These are phyloP conservation scores for Euphrasia arctica DNA, from an alignment of 305 asterid genomes.

Conservation along the genomic window DNA sequence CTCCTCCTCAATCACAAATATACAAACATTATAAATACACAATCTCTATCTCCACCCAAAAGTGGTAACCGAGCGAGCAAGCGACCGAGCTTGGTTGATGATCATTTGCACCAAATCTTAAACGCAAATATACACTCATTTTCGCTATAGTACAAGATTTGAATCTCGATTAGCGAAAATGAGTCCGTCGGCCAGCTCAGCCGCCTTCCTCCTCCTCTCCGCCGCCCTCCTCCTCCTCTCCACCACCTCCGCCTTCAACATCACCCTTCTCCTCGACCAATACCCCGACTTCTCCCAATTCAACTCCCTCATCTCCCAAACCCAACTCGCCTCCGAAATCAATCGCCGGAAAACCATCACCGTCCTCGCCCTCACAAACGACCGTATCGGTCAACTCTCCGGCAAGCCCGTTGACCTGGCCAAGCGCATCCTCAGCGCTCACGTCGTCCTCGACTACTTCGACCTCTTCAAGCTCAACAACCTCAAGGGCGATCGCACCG, in stretches of 20 bases:
- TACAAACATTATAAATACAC: constrained; percentile 7
- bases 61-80: background rate
- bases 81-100: background rate
- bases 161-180: constrained; percentile 43
- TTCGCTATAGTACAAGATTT: too few relatives aligned
- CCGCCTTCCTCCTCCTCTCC: constrained; percentile 33
- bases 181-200: constrained; percentile 24
- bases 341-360: constrained; percentile 50
- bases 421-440: constrained; percentile 46
- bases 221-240: constrained; percentile 35
- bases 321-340: constrained; percentile 40
- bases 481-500: constrained; percentile 28
- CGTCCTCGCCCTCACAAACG: constrained; percentile 52
- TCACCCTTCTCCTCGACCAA: constrained; percentile 43
- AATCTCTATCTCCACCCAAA: background rate
- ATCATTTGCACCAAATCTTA: background rate
- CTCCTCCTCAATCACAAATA: constrained; percentile 20
- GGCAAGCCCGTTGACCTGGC: constrained; percentile 33
- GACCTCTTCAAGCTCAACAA: constrained; percentile 47
- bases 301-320: constrained; percentile 39
- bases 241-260: constrained; percentile 55
- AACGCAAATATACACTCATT: constrained; percentile 9
- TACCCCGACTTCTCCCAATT: constrained; percentile 47
- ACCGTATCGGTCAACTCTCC: constrained; percentile 28
- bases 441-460: constrained; percentile 62